phyloP scores from a whole-genome alignment of 169 alveolate genomes.

The Miamiensis avidus region DNA sequence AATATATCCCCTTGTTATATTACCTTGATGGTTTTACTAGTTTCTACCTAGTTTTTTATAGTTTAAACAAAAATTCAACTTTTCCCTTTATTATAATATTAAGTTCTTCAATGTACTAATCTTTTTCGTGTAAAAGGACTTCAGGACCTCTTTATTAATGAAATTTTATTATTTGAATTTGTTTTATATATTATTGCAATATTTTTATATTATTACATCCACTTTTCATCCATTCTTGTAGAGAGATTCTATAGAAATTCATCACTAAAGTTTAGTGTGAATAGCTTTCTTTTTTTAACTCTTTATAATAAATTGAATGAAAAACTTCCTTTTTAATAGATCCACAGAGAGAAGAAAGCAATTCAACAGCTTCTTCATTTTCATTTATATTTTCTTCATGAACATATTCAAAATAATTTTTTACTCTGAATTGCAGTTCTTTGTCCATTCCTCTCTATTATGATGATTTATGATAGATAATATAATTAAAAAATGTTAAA shows the following conservation, averaged over 20 bases:
- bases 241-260: slow-evolving; percentile 2
- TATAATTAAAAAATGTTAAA: too few relatives aligned
- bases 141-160: slow-evolving; percentile 12
- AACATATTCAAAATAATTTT: slow-evolving; percentile 20
- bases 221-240: slow-evolving; percentile 8
- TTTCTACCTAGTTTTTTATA: not conserved
- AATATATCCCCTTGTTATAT: slow-evolving; percentile 1
- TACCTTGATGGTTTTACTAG: not conserved
- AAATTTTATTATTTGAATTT: too few relatives aligned
- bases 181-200: too few relatives aligned
- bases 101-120: not conserved
- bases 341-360: not conserved
- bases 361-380: slow-evolving; percentile 12
- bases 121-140: slow-evolving; percentile 4
- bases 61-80: slow-evolving; percentile 5
- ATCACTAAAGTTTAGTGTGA: slow-evolving; percentile 3
- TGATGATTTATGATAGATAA: too few relatives aligned
- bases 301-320: not conserved
- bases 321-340: slow-evolving; percentile 18
- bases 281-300: slow-evolving; percentile 12
- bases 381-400: slow-evolving; percentile 20
- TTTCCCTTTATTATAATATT: slow-evolving; percentile 7
- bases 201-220: not conserved
- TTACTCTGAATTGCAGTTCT: slow-evolving; percentile 12
- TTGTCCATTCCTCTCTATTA: slow-evolving; percentile 10